Evolutionary conservation across 2,329 filamentous ascomycete species (phyloP), one percentile per base, ranked within the genome.

Genomic region (Epichloe typhina): DNA sequence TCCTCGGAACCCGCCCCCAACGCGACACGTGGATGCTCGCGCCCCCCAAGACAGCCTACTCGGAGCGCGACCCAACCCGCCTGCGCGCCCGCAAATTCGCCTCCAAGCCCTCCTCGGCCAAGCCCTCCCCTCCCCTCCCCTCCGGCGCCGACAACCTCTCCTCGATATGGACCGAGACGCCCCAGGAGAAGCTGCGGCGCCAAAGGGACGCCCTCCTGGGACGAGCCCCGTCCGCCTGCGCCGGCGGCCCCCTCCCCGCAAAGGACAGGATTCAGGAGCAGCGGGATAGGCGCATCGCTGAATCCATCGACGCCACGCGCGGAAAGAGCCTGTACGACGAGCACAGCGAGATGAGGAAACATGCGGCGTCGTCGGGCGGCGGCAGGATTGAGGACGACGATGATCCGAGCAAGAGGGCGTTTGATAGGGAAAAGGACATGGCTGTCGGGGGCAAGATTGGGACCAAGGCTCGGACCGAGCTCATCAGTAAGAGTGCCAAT

Each of bases 391-490:
- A 76, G 55, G 80, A 88, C 55, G 87, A 93, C 21, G 91, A 96
- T 67, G 90, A 97, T 63, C 91, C 93, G 0, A 95, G 88, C 66
- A 84, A 86, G 67, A 76, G 91, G 54, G 84, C 80, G 0, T 97
- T 97, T 67, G 88, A 96, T 69, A 77, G 82, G 55, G 88, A 96
- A 66, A 97, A 96, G 71, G 93, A 97, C 65, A 95, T 97, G 80
- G 84, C 80, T 39, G 70, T 87, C 2, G 83, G 84, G 8, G 79
- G 80, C 17, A 81, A 79, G 60, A 80, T 96, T 49, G 84, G 82
- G 26, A 72, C 82, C 56, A 75, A 82, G 37, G 83, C 95, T 70
- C 80, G 84, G 58, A 80, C 80, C 59, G 86, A 96, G 58, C 72
- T 97, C 71, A 65, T 96, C 53, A 84, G 79, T 57, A 84, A 85